Conservation (phyloP, 2,329 filamentous ascomycete species). For the Thermochaetoides dissita region DNA sequence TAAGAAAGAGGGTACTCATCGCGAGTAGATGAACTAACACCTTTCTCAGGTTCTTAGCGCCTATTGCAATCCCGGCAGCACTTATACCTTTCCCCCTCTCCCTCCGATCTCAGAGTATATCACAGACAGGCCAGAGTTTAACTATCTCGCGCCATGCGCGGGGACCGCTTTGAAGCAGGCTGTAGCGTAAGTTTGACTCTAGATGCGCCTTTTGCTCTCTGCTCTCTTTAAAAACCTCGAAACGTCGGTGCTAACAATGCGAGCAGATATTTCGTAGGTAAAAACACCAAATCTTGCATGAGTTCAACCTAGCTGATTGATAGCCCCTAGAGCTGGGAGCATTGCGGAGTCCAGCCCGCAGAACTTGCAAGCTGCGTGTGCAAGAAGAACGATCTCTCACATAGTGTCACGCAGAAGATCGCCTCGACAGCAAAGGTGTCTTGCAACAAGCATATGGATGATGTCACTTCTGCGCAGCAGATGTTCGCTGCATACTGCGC, state of each 20-base stretch:
- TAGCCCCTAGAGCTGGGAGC: constrained; percentile 7
- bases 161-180: constrained; percentile 24
- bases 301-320: neutral
- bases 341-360: constrained; percentile 17
- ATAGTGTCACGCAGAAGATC: constrained; percentile 28
- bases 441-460: constrained; percentile 33
- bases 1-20: too few species aligned
- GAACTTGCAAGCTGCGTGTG: constrained; percentile 37
- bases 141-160: constrained; percentile 31
- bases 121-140: constrained; percentile 32
- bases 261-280: too few species aligned
- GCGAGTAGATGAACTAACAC: neutral
- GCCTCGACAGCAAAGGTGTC: constrained; percentile 27
- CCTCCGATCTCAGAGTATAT: constrained; percentile 33
- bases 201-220: too few species aligned
- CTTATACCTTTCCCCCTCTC: constrained; percentile 28
- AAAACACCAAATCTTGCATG: too few species aligned
- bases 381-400: constrained; percentile 34
- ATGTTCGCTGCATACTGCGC: constrained; percentile 40
- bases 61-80: constrained; percentile 33
- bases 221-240: too few species aligned
- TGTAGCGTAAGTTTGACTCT: constrained; percentile 22
- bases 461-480: constrained; percentile 33
- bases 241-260: too few species aligned
- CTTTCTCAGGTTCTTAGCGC: constrained; percentile 23